Base-by-base conservation (phyloP, 225 moss, liverwort and hornwort genomes). In the Pleurozium schreberi region DNA sequence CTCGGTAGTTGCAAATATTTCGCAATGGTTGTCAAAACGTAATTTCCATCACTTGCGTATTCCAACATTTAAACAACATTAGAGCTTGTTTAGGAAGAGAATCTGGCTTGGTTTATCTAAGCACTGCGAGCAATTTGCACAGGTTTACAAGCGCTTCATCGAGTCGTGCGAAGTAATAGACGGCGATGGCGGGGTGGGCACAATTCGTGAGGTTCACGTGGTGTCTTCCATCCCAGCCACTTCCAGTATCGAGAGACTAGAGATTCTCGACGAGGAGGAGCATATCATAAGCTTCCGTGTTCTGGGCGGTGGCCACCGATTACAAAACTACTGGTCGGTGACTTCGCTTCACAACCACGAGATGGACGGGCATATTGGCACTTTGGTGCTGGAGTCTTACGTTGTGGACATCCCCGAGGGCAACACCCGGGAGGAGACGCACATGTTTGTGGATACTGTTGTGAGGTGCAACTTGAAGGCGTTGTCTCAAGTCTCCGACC, bases 371-470 rank as follows among this genome's bases (percentile, higher is more conserved):
- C 82, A 75, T 73, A 63, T 79, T 31, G 94, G 94, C 22, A 93
- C 93, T 12, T 36, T 95, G 60, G 95, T 94, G 58, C 88, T 94
- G 45, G 95, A 95, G 70, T 95, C 95, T 3, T 95, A 95, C 18
- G 91, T 92, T 3, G 95, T 93, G 6, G 95, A 94, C 89, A 91
- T 93, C 19, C 95, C 94, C 4, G 92, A 95, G 53, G 95, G 95
- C 10, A 93, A 95, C 86, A 94, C 93, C 6, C 87, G 90, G 8
- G 94, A 94, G 42, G 93, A 95, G 59, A 95, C 95, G 2, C 93
- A 92, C 55, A 61, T 93, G 88, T 95, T 92, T 20, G 92, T 93
- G 14, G 95, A 93, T 34, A 93, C 92, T 2, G 75, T 95, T 1
- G 91, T 93, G 18, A 89, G 92, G 16, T 95, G 95, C 88, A 95